Base-by-base conservation (phyloP, 2,329 filamentous ascomycete genomes). In the Microcyclospora tardicrescens region DNA sequence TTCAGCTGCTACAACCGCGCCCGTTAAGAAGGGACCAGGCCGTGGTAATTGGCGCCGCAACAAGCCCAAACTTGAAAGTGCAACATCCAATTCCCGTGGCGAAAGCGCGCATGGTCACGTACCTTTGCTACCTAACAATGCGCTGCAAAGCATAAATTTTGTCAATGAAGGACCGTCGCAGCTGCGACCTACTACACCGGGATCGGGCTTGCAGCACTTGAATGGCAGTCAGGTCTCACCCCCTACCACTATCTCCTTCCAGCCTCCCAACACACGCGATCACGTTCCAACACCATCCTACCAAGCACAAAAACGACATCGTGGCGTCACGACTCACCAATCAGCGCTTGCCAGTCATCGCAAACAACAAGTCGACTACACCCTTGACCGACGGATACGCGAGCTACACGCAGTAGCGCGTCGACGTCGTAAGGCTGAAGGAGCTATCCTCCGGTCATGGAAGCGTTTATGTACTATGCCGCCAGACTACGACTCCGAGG, bases 301-400 rank as follows among this genome's bases (percentile, higher is more conserved):
- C 34, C 54, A 57, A 37, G 45, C 50, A 19, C 61, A 63, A 47
- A 67, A 68, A 44, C 63, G 85, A 54, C 77, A 79, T 8, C 73
- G 84, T 1, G 83, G 83, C 2, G 74, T 84, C 0, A 91, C 84
- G 0, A 81, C 82, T 28, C 84, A 91, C 59, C 84, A 91, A 60
- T 66, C 86, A 30, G 83, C 83, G 0, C 81, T 91, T 1, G 82
- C 86, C 58, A 73, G 79, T 39, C 86, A 87, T 58, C 71, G 84
- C 13, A 81, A 76, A 43, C 76, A 84, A 52, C 77, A 83, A 5
- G 83, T 89, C n/a, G 80, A 86, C 52, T 80, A 86, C 51, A 83
- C 85, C 37, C 72, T 91, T 12, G 79, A 84, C 48, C 75, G 79
- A n/a, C 79, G 80, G 24, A 65, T 89, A 28, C 75, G 80, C 35